These are phyloP conservation scores for Cucurbita moschata DNA, from an alignment of 306 rosid species.

Conservation along the genomic window DNA sequence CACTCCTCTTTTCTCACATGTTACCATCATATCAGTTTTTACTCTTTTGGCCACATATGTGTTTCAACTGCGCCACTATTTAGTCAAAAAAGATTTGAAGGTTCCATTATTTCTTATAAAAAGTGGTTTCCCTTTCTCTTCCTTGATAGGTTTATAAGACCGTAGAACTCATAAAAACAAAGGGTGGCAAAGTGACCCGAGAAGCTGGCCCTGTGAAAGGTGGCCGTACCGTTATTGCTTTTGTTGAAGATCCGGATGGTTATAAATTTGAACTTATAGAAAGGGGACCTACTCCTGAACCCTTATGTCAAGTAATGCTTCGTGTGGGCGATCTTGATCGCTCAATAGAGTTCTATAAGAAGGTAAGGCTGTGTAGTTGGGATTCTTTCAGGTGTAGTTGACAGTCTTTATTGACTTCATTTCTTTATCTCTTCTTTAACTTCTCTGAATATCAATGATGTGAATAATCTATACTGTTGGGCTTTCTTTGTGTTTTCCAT, in stretches of 20 bases:
- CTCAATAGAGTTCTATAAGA: conserved; percentile 77
- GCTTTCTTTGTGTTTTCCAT: background rate
- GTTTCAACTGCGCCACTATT: background rate
- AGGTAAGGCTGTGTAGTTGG: conserved; percentile 35
- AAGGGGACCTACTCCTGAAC: conserved; percentile 80
- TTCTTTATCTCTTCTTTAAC: background rate
- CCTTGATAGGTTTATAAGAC: conserved; percentile 56
- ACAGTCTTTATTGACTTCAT: background rate
- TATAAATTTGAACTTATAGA: conserved; percentile 75
- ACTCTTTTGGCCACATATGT: background rate
- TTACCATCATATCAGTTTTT: background rate
- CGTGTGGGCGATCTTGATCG: conserved; percentile 90
- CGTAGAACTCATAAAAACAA: conserved; percentile 73
- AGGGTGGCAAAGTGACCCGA: conserved; percentile 74
- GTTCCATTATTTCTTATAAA: background rate
- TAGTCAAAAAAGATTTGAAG: background rate
- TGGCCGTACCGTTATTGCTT: conserved; percentile 47
- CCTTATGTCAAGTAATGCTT: conserved; percentile 94
- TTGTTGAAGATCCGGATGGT: conserved; percentile 93
- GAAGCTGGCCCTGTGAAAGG: conserved; percentile 81
- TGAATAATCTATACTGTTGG: background rate
- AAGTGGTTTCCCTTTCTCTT: background rate
- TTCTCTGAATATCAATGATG: background rate
- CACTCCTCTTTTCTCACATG: background rate
- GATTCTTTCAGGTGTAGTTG: background rate